A percentile compares a stretch with the other conserved stretches of the same genome.
phyloP scores from a whole-genome alignment of 164 flowering plant genomes.

The Magnolia officinalis region DNA sequence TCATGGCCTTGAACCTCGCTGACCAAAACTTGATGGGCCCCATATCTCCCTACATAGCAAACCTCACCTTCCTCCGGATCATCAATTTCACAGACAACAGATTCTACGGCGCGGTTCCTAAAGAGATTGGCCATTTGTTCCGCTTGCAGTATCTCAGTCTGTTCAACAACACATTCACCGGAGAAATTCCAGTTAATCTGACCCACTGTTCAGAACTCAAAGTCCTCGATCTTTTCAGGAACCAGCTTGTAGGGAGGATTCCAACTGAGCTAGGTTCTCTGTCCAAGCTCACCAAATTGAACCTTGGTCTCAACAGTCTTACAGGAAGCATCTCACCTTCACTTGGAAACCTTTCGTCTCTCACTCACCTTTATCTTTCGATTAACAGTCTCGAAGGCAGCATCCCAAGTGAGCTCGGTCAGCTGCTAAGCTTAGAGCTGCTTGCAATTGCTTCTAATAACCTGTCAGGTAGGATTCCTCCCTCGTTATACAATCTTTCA shows the following conservation, averaged over 20 bases:
- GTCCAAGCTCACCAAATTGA: background rate
- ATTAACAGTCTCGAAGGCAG: constrained; percentile 4
- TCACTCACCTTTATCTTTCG: background rate
- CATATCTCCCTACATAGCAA: constrained; percentile 34
- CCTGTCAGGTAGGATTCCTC: constrained; percentile 3
- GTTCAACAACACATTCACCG: constrained; percentile 29
- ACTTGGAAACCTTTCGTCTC: constrained; percentile 2
- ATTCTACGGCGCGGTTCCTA: constrained; percentile 32
- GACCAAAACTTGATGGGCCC: constrained; percentile 17
- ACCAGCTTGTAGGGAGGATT: background rate
- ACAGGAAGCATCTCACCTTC: background rate
- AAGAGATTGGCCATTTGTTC: constrained; percentile 24
- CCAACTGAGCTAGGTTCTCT: background rate
- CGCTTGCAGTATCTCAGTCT: constrained; percentile 27
- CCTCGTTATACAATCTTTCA: background rate
- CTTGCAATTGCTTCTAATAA: background rate
- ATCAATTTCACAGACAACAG: constrained; percentile 34
- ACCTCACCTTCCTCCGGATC: constrained; percentile 38
- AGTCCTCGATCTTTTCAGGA: constrained; percentile 16
- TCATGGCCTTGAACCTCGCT: constrained; percentile 16
- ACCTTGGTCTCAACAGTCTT: background rate
- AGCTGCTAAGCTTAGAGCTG: background rate
- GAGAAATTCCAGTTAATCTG: constrained; percentile 30
- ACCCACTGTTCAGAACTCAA: constrained; percentile 16
- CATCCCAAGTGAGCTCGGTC: constrained; percentile 2